Conservation (phyloP, 192 early-diverging fungal species). For the Coemansia sp. region DNA sequence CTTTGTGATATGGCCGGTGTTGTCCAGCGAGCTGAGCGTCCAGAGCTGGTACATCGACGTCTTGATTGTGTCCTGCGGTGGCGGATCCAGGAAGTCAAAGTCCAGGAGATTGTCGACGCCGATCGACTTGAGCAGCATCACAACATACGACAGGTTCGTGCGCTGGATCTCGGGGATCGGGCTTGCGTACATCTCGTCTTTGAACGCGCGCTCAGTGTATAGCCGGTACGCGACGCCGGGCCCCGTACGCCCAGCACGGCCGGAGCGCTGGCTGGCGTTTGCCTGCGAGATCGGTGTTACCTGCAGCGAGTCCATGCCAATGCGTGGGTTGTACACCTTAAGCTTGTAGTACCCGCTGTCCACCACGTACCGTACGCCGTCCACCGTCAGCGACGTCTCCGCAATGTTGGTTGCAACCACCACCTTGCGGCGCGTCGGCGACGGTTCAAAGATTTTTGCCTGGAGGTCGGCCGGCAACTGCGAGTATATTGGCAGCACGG, state of each 20-base stretch:
- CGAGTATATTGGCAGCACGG: constrained; percentile 92
- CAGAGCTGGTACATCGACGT: constrained; percentile 94
- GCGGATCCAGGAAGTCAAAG: constrained; percentile 99
- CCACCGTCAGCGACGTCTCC: constrained; percentile 97
- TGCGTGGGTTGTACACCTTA: constrained; percentile 93
- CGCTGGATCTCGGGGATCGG: constrained; percentile 97
- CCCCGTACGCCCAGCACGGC: constrained; percentile 95
- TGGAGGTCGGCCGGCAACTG: constrained; percentile 94
- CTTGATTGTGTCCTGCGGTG: constrained; percentile 86
- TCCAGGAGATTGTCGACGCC: constrained; percentile 88
- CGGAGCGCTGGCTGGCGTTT: constrained; percentile 89
- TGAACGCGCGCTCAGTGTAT: constrained; percentile 91
- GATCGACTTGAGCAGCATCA: constrained; percentile 92
- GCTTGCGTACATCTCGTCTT: constrained; percentile 92
- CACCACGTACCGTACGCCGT: constrained; percentile 95
- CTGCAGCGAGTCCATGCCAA: constrained; percentile 96
- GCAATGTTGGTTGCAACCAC: constrained; percentile 99
- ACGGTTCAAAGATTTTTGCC: constrained; percentile 91
- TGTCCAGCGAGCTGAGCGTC: constrained; percentile 88
- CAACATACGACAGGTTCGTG: constrained; percentile 88
- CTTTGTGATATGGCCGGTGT: constrained; percentile 83
- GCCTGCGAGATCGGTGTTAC: constrained; percentile 94
- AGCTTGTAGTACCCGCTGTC: constrained; percentile 96
- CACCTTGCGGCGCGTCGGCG: constrained; percentile 80
- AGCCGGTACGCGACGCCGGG: constrained; percentile 94